Evolutionary conservation across 208 protist species (phyloP), one percentile per base, ranked within the genome.

Genomic region (Acanthamoeba royreba): DNA sequence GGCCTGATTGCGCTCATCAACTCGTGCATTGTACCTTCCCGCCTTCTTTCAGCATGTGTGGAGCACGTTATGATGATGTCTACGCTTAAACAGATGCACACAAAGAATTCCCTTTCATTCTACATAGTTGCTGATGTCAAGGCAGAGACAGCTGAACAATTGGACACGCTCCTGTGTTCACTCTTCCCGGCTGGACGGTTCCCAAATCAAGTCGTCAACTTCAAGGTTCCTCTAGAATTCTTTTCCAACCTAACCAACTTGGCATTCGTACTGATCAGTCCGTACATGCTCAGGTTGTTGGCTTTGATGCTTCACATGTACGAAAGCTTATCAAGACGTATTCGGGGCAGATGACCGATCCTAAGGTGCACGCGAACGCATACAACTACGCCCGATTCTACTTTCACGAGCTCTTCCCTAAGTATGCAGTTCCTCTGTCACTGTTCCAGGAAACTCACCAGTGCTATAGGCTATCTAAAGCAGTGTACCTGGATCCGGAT

Each of bases 371-470:
- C 28, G 83, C 49, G 49, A 90, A 90, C 40, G 38, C 83, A 5
- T 33, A 28, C 52, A 90, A 90, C 83, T 90, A 49, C 11, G 83
- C 83, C 13, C 47, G 83, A 0, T 90, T 90, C 83, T 90, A 90
- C 83, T 90, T 69, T 17, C 83, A 90, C n/a, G 49, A 66, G 83
- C 7, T 90, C 47, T 90, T 90, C 83, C 83, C 83, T 42, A 55
- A 69, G 83, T 90, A 69, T 38, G 19, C 43, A 35, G 35, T 2
- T 35, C 5, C 61, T 0, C 61, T 35, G 31, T n/a, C 61, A 17
- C 22, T 35, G 19, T 28, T 28, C 55, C 9, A 9, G 19, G n/a
- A 22, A 22, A 66, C 55, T 19, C 55, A 22, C 49, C 49, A 58
- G 22, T 79, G 17, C 5, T 1, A 0, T 31, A 90, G 83, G 31